phyloP scores from a whole-genome alignment of 306 rosid species.

The Lathyrus oleraceus region DNA sequence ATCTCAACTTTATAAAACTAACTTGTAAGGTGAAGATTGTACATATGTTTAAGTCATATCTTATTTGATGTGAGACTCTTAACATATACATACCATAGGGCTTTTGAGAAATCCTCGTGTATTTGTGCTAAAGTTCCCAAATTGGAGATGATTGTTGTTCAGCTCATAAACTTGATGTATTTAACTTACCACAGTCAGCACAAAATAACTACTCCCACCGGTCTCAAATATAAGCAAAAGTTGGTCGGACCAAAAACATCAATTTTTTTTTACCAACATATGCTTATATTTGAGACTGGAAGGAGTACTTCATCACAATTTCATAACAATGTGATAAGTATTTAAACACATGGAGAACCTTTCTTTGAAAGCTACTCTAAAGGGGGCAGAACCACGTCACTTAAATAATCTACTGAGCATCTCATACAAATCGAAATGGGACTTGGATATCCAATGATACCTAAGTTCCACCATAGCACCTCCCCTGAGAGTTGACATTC shows the following conservation, averaged over 20 bases:
- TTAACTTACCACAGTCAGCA: neutral
- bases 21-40: too few species aligned
- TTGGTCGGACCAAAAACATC: too few species aligned
- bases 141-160: neutral
- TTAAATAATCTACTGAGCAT: neutral
- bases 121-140: slow-evolving; percentile 4
- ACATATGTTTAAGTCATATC: too few species aligned
- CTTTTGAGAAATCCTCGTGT: neutral
- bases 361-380: neutral
- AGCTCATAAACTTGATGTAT: neutral
- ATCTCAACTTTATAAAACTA: too few species aligned
- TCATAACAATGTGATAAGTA: neutral
- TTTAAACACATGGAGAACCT: neutral
- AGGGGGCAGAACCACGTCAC: neutral
- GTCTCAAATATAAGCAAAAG: too few species aligned
- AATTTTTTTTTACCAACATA: too few species aligned
- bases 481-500: neutral
- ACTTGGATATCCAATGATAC: neutral
- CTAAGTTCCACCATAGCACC: neutral
- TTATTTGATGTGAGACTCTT: too few species aligned
- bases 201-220: neutral
- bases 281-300: too few species aligned
- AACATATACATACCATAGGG: neutral
- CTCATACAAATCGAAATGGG: neutral
- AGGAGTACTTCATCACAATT: neutral